Conservation (phyloP, 768 basidiomycete genomes). For the Mycena rosella region DNA sequence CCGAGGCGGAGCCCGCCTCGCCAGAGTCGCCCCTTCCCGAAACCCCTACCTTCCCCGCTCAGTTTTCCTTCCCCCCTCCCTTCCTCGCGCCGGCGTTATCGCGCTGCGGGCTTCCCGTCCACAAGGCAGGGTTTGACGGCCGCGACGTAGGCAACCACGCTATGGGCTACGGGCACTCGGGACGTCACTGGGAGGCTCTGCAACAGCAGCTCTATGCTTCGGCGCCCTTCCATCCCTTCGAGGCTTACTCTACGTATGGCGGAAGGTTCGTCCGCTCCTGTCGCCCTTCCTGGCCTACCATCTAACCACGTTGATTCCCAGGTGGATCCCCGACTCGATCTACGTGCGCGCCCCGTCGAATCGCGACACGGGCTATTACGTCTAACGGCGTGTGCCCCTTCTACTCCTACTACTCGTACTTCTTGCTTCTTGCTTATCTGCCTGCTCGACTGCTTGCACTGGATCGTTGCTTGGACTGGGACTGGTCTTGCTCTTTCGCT, state of each 20-base stretch:
- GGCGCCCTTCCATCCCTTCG: conserved; percentile 19
- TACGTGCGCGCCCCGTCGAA: conserved; percentile 30
- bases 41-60: conserved; percentile 20
- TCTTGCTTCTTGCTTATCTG: conserved; percentile 36
- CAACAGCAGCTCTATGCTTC: conserved; percentile 22
- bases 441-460: conserved; percentile 34
- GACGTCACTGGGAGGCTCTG: conserved; percentile 22
- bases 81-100: conserved; percentile 8
- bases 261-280: conserved; percentile 20
- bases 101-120: conserved; percentile 20
- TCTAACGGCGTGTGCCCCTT: conserved; percentile 20
- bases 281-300: background rate
- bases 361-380: conserved; percentile 36
- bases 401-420: conserved; percentile 27
- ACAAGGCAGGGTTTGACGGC: conserved; percentile 29
- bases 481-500: conserved; percentile 17
- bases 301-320: background rate
- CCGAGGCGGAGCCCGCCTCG: conserved; percentile 24
- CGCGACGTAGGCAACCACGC: conserved; percentile 34
- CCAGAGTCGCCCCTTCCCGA: conserved; percentile 28
- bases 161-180: conserved; percentile 3
- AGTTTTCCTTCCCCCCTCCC: conserved; percentile 12
- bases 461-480: conserved; percentile 30
- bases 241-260: conserved; percentile 16
- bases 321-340: conserved; percentile 34